Evolutionary conservation across 352 stramenopile species (phyloP), one percentile per base, ranked within the genome.

Genomic region (Phytophthora constricta): DNA sequence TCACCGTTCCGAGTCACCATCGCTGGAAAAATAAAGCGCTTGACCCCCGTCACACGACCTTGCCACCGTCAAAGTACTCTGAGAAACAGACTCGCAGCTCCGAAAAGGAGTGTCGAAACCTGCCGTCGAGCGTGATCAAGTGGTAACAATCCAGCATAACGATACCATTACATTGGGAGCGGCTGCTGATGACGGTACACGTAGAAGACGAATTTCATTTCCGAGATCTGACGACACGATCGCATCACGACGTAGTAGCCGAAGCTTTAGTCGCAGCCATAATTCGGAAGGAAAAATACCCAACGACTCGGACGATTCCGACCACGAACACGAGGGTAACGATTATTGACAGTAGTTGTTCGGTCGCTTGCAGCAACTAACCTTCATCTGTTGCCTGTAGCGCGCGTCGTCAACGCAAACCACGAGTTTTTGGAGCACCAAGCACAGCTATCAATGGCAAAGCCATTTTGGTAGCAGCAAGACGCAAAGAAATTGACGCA

Each of bases 401-500:
- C 67, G 43, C 61, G 47, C 19, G 61, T 74, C 37, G 39, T 54
- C 20, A 64, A 62, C 20, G 62, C 47, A 27, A 65, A 54, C 22
- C 27, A 37, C 1, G 67, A 63, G 45, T 22, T 60, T 4, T 74
- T 74, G 17, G 31, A 37, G 45, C n/a, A n/a, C n/a, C n/a, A n/a
- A n/a, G n/a, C n/a, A n/a, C n/a, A n/a, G n/a, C 43, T 27, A 11
- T 41, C 9, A 48, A 20, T 28, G 42, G 43, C 31, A 25, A 0
- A 2, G 20, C n/a, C 2, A 41, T 27, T 2, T 45, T 56, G 27
- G 48, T 39, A 10, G 11, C 19, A 45, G 39, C 64, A 27, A 48
- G 50, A 37, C 65, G 45, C 16, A 33, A 62, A 0, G 74, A 82
- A 33, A 69, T 68, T 23, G 62, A 65, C n/a, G 75, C 73, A 10